Evolutionary conservation across 140 eudicot species (phyloP), one percentile per base, ranked within the genome.

Genomic region (Cichorium intybus): DNA sequence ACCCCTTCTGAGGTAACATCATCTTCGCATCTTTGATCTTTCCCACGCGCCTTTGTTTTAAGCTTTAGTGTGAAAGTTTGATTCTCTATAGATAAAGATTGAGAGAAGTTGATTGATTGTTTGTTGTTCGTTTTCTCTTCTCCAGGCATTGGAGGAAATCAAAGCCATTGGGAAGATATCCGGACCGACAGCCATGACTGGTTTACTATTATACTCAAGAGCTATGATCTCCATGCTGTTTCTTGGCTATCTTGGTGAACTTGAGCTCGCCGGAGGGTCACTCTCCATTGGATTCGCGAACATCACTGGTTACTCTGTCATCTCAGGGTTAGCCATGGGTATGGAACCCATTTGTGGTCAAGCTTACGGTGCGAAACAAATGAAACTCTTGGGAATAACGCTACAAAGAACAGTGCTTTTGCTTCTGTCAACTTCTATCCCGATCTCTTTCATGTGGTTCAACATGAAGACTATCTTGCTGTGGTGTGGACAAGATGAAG

Each of bases 271-370:
- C 2, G 97, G 97, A 0, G 97, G 97, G 0, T 86, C 97, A 14
- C 78, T 90, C 14, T 69, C 95, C 8, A 80, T 86, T 16, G 90
- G 95, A 5, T 69, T 87, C 1, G 97, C 97, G 7, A 89, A 89
- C 78, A 89, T 89, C 72, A 89, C 97, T 8, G 97, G 97, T 10
- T 89, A 86, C 80, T 89, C 97, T 7, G 74, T 89, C 49, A 66
- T 89, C 72, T 89, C 95, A 0, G 97, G 97, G 9, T 53, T 89
- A 18, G 86, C 97, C 63, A 89, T 89, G 85, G 97, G 97, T 34
- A 90, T 86, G 95, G 97, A 90, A 26, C 79, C 95, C 74, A 86
- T 90, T 15, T 78, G 85, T 29, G 77, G 81, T 22, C 97, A 90
- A 62, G 97, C 97, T 3, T 82, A 41, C 31, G 97, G 97, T 0